These are phyloP conservation scores for Smittium mucronatum DNA, from an alignment of 371 early-diverging fungal genomes.

Conservation along the genomic window DNA sequence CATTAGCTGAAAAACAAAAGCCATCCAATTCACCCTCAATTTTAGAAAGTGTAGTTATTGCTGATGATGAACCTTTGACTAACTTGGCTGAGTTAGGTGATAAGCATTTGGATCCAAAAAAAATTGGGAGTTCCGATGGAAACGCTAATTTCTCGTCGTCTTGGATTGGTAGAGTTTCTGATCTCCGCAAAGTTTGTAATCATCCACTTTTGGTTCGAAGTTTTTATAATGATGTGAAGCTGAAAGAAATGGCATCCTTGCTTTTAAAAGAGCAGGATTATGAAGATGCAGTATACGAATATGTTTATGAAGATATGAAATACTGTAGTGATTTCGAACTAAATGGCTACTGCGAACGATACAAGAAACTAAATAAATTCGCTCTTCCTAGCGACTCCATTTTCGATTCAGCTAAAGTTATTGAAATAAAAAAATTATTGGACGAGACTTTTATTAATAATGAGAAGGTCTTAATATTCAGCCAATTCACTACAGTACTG, in stretches of 20 bases:
- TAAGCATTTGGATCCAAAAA: background rate
- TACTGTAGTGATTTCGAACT: constrained; percentile 78
- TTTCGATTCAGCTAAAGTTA: constrained; percentile 66
- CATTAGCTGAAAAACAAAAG: background rate
- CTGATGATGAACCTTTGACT: background rate
- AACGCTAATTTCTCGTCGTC: constrained; percentile 26
- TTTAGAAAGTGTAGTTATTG: background rate
- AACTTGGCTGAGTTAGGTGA: background rate
- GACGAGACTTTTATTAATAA: constrained; percentile 36
- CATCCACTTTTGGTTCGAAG: constrained; percentile 71
- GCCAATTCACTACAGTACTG: constrained; percentile 55
- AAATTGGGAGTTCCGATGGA: background rate
- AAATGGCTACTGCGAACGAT: constrained; percentile 49
- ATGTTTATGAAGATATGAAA: constrained; percentile 73
- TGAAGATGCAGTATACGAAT: constrained; percentile 54
- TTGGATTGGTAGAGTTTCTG: constrained; percentile 56
- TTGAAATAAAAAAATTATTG: constrained; percentile 42
- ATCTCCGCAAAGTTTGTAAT: constrained; percentile 71
- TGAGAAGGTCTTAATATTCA: constrained; percentile 53
- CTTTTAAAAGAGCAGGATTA: constrained; percentile 50
- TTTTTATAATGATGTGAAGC: constrained; percentile 39
- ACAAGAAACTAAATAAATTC: constrained; percentile 40
- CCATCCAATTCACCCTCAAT: background rate
- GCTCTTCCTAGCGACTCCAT: constrained; percentile 38
- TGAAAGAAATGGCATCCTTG: constrained; percentile 50